phyloP scores from a whole-genome alignment of 202 grass and related monocot genomes.

The Saccharum hybrid region DNA sequence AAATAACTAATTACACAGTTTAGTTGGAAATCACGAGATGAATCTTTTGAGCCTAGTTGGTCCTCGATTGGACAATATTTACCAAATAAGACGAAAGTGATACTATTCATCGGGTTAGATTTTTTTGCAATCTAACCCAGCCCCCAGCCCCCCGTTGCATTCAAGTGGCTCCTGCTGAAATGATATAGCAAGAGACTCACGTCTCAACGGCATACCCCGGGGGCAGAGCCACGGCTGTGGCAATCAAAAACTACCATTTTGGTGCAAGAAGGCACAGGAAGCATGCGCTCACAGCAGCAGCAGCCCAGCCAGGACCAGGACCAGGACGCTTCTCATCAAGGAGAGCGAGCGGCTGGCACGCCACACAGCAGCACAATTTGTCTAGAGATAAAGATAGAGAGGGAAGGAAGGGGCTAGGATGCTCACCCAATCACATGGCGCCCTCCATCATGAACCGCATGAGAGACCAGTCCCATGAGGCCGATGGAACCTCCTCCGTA shows the following conservation, averaged over 20 bases:
- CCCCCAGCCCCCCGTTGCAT: conserved; percentile 41
- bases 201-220: conserved; percentile 18
- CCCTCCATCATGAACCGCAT: conserved; percentile 97
- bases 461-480: conserved; percentile 97
- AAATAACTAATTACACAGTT: too few species aligned
- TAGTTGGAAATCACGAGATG: too few species aligned
- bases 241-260: conserved; percentile 61
- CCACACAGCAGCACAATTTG: conserved; percentile 26
- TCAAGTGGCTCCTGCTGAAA: conserved; percentile 49
- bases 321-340: conserved; percentile 32
- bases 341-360: conserved; percentile 36
- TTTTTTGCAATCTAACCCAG: too few species aligned
- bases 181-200: conserved; percentile 33
- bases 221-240: conserved; percentile 21
- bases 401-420: neutral
- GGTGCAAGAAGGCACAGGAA: conserved; percentile 52
- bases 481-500: conserved; percentile 99
- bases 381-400: neutral
- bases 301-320: too few species aligned
- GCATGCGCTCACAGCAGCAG: conserved; percentile 52
- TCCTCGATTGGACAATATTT: too few species aligned
- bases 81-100: too few species aligned
- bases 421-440: conserved; percentile 97
- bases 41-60: too few species aligned
- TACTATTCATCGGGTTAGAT: too few species aligned